These are phyloP conservation scores for Kodamaea arcana DNA, from an alignment of 1,139 yeast species.

Conservation along the genomic window DNA sequence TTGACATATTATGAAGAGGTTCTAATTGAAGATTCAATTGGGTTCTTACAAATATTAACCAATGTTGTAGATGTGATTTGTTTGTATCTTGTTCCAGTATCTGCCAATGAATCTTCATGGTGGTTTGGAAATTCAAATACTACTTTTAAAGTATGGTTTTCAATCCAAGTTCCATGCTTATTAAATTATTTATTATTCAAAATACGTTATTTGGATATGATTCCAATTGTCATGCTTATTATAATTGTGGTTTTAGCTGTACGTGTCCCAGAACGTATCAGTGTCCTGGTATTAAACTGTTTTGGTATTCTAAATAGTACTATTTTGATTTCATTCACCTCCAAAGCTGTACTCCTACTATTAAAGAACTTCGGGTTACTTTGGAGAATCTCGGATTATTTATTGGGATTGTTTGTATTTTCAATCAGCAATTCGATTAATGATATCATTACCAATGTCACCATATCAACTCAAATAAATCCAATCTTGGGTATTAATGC, in stretches of 20 bases:
- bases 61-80: constrained; percentile 17
- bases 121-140: constrained; percentile 5
- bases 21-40: constrained; percentile 14
- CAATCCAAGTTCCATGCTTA: constrained; percentile 17
- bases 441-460: constrained; percentile 39
- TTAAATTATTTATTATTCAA: constrained; percentile 17
- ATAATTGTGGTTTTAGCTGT: constrained; percentile 4
- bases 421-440: constrained; percentile 39
- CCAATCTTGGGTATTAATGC: constrained; percentile 39
- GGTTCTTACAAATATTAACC: constrained; percentile 14
- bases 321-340: constrained; percentile 26
- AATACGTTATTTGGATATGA: constrained; percentile 6
- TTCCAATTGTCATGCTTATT: constrained; percentile 10
- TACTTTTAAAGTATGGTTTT: constrained; percentile 17
- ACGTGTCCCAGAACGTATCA: constrained; percentile 2
- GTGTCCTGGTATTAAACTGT: constrained; percentile 11
- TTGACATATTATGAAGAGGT: constrained; percentile 8
- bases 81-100: constrained; percentile 20
- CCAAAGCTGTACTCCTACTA: constrained; percentile 20
- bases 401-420: constrained; percentile 39
- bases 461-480: constrained; percentile 30
- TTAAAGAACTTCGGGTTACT: constrained; percentile 38
- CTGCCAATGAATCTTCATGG: constrained; percentile 6
- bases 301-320: constrained; percentile 27
- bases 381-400: constrained; percentile 34